Base-by-base conservation (phyloP, 2,329 filamentous ascomycete species). In the Grosmannia huntii region DNA sequence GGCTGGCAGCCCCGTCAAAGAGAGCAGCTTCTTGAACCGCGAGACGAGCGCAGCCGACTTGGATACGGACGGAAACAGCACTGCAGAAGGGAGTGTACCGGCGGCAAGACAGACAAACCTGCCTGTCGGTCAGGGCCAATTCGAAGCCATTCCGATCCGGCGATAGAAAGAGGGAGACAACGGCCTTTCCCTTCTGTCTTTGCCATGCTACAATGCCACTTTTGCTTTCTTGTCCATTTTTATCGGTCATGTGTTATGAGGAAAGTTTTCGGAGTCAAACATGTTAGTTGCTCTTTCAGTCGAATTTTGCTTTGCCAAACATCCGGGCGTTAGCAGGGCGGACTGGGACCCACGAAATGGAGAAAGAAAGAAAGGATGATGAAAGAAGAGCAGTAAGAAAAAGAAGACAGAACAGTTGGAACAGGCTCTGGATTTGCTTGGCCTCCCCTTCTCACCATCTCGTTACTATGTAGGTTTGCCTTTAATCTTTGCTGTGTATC, bases 1-100 rank as follows among this genome's bases (percentile, higher is more conserved):
- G 65, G 80, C 82, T 62, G 85, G 87, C 62, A 94, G 88, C 70
- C 91, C 92, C 1, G 83, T 94, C 66, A 96, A 96, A 76, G 92
- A 96, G 76, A 85, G 83, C 71, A 95, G 87, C 74, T 90, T 89
- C 70, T 76, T 96, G 68, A 84, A 95, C 70, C 82, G 88, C 62
- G 88, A 90, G 73, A 90, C 88, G 7, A 95, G 84, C 68, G 82
- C 73, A 57, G 84, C 87, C 59, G 76, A 83, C 50, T 58, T 66
- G 4, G 68, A 68, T 14, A 61, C 64, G 50, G 57, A 57, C 14
- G 59, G 12, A 16, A 60, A 56, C 25, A 63, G 60, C 7, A 56
- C 49, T 44, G 41, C 44, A 53, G 52, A 38, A 52, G 48, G 38
- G 31, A 11, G 27, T 19, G 74, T 60, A 67, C 54, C 25, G 55